Conservation (phyloP, 108 stramenopile genomes). For the Nannochloropsis salina region DNA sequence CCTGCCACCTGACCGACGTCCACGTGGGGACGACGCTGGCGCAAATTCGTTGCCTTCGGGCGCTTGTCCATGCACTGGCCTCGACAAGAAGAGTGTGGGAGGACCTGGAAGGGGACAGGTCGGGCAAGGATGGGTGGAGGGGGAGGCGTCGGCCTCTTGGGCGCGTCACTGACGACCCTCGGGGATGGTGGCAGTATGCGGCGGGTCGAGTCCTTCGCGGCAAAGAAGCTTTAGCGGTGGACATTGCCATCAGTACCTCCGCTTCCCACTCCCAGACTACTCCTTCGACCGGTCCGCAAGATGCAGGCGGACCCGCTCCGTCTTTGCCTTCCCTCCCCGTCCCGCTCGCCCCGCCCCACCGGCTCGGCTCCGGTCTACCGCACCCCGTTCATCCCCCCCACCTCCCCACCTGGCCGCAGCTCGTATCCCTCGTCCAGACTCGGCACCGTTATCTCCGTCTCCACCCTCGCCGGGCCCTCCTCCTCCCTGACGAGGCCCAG, state of each 20-base stretch:
- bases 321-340: neutral
- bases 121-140: neutral
- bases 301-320: too few relatives aligned
- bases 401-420: neutral
- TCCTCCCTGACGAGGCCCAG: neutral
- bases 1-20: neutral
- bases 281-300: neutral
- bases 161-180: neutral
- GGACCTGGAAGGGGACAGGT: neutral
- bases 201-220: neutral
- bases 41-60: neutral
- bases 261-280: neutral
- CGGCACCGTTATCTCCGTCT: neutral
- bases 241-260: neutral
- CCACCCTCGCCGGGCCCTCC: neutral
- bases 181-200: neutral
- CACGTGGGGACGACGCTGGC: neutral
- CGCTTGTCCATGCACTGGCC: neutral
- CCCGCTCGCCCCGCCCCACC: neutral
- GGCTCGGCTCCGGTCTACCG: neutral
- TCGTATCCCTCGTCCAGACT: conserved; percentile 7
- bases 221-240: neutral
- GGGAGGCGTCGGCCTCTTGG: neutral
- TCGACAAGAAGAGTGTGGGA: neutral
- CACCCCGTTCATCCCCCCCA: neutral